Evolutionary conservation across 108 stramenopile genomes (phyloP).

Genomic region (Pseudonitzschia pungens): DNA sequence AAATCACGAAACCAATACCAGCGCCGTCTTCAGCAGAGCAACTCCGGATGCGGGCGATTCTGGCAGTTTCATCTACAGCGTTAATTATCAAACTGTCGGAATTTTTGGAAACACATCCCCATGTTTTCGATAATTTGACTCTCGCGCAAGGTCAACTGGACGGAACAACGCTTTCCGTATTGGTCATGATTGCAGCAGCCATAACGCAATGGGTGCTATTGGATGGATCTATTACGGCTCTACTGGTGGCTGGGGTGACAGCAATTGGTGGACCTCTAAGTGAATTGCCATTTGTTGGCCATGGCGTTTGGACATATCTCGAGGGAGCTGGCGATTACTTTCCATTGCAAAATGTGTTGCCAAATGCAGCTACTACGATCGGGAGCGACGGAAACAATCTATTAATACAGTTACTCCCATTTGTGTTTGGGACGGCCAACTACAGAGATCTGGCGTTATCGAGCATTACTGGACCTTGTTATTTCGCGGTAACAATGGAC

Average conservation of each 20-base stretch:
- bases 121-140: neutral
- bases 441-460: constrained; percentile 62
- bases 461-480: constrained; percentile 83
- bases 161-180: constrained; percentile 20
- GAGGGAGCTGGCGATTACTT: constrained; percentile 61
- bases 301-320: constrained; percentile 73
- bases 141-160: neutral
- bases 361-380: neutral
- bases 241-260: constrained; percentile 61
- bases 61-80: constrained; percentile 72
- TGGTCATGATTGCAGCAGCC: constrained; percentile 52
- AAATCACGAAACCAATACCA: neutral
- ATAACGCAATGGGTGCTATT: constrained; percentile 65
- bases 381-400: neutral
- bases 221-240: constrained; percentile 57
- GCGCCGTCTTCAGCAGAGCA: neutral
- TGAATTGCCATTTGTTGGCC: constrained; percentile 80
- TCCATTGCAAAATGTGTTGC: constrained; percentile 41
- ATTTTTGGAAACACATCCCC: constrained; percentile 51
- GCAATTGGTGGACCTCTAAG: constrained; percentile 73
- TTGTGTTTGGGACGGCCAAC: constrained; percentile 41
- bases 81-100: constrained; percentile 80
- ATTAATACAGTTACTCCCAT: constrained; percentile 5
- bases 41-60: constrained; percentile 46
- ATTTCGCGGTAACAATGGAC: constrained; percentile 86